Evolutionary conservation across 2,329 filamentous ascomycete species (phyloP).

Genomic region (Corinectria fuckeliana): DNA sequence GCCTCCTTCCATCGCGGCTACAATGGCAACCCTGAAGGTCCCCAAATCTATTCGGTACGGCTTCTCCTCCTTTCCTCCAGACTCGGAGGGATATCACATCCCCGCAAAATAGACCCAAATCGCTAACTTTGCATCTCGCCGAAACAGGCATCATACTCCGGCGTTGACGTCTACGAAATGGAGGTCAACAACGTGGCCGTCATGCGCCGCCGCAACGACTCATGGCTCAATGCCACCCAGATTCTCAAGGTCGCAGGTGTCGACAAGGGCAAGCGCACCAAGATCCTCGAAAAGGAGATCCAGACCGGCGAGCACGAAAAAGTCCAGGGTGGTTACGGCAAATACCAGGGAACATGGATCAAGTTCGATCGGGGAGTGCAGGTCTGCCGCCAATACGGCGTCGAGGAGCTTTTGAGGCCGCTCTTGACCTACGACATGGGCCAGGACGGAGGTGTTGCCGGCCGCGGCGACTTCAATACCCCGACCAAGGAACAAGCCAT

Average conservation of each 20-base stretch:
- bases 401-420: slow-evolving; percentile 77
- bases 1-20: slow-evolving; percentile 47
- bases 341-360: slow-evolving; percentile 99
- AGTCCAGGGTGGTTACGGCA: slow-evolving; percentile 96
- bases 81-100: not conserved
- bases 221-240: slow-evolving; percentile 97
- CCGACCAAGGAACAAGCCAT: slow-evolving; percentile 99
- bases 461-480: slow-evolving; percentile 82
- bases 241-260: slow-evolving; percentile 97
- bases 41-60: slow-evolving; percentile 69
- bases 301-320: slow-evolving; percentile 97
- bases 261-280: slow-evolving; percentile 96
- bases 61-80: not conserved
- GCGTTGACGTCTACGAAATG: slow-evolving; percentile 98
- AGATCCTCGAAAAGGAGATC: slow-evolving; percentile 97
- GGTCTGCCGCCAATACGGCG: slow-evolving; percentile 82
- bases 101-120: slow-evolving; percentile 3
- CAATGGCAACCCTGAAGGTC: slow-evolving; percentile 48
- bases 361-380: slow-evolving; percentile 90
- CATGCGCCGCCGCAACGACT: slow-evolving; percentile 94
- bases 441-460: slow-evolving; percentile 74
- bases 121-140: slow-evolving; percentile 24
- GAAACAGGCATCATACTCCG: slow-evolving; percentile 82
- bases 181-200: slow-evolving; percentile 92
- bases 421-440: slow-evolving; percentile 83